phyloP scores from a whole-genome alignment of 768 basidiomycete genomes.

The Naganishia antarctica region DNA sequence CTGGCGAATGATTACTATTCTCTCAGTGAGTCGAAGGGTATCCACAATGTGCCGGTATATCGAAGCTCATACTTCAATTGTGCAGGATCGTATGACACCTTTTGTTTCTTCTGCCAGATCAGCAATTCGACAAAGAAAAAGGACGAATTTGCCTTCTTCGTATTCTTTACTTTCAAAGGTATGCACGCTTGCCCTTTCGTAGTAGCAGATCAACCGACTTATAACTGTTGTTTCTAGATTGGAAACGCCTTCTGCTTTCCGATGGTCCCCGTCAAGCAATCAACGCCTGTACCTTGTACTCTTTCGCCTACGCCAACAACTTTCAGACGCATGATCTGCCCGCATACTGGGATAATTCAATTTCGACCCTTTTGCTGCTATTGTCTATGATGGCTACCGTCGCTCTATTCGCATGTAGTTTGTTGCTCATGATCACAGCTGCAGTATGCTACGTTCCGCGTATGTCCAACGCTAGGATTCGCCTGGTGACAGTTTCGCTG shows the following conservation, averaged over 20 bases:
- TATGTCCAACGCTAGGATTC: neutral
- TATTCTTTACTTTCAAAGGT: conserved; percentile 99
- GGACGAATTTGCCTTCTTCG: conserved; percentile 97
- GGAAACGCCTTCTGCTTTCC: conserved; percentile 82
- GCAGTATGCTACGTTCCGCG: conserved; percentile 83
- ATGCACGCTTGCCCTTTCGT: conserved; percentile 39
- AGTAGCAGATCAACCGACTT: neutral
- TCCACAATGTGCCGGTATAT: conserved; percentile 20
- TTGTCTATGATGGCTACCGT: conserved; percentile 87
- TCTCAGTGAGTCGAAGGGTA: conserved; percentile 60
- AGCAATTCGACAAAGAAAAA: conserved; percentile 89
- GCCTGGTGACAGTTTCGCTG: neutral
- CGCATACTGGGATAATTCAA: conserved; percentile 54
- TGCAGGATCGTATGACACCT: conserved; percentile 74
- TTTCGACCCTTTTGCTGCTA: conserved; percentile 76
- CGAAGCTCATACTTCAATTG: neutral
- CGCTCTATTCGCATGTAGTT: conserved; percentile 75
- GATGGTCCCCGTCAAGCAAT: conserved; percentile 96
- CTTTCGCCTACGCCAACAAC: conserved; percentile 70
- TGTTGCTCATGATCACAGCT: conserved; percentile 74
- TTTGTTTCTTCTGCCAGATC: conserved; percentile 97
- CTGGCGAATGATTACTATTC: conserved; percentile 97
- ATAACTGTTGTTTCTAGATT: conserved; percentile 54
- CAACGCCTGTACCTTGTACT: conserved; percentile 94
- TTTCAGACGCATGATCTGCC: conserved; percentile 64